Evolutionary conservation across 345 rosid species (phyloP).

Genomic region (Alliaria petiolata): DNA sequence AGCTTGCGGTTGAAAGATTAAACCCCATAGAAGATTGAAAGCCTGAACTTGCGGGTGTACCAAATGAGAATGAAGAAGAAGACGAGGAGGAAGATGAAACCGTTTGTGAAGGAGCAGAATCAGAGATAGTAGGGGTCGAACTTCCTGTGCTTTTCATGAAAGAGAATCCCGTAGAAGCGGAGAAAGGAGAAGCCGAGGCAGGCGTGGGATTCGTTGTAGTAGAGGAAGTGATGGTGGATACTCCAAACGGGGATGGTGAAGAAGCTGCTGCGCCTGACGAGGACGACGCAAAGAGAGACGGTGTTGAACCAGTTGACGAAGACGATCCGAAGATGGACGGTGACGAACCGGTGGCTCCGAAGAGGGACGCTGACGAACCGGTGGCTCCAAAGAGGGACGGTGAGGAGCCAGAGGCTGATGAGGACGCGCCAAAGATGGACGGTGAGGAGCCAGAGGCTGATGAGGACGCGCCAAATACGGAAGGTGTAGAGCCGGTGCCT

Average conservation of each 20-base stretch:
- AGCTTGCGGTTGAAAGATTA: slow-evolving; percentile 40
- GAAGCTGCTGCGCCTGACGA: slow-evolving; percentile 26
- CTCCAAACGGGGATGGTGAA: slow-evolving; percentile 33
- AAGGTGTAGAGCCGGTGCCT: not conserved
- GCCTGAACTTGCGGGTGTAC: slow-evolving; percentile 39
- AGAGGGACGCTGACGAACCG: not conserved
- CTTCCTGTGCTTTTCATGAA: slow-evolving; percentile 32
- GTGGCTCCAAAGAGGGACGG: not conserved
- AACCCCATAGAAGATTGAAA: slow-evolving; percentile 43
- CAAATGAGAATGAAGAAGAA: slow-evolving; percentile 44
- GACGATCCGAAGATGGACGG: slow-evolving; percentile 24
- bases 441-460: too few species aligned
- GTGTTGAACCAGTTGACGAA: slow-evolving; percentile 21
- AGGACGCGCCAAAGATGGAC: too few species aligned
- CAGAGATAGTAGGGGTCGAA: slow-evolving; percentile 22
- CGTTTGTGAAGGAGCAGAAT: slow-evolving; percentile 35
- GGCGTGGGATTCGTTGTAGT: slow-evolving; percentile 30
- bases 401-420: slow-evolving; percentile 21
- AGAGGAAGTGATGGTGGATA: slow-evolving; percentile 27
- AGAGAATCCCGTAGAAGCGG: slow-evolving; percentile 46
- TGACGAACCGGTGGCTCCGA: slow-evolving; percentile 23
- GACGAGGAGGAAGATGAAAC: slow-evolving; percentile 33
- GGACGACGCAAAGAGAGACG: slow-evolving; percentile 25
- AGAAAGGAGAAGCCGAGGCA: slow-evolving; percentile 35
- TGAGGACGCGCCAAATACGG: slow-evolving; percentile 11